These are phyloP conservation scores for Daldinia bambusicola DNA, from an alignment of 495 filamentous ascomycete genomes.

Conservation along the genomic window DNA sequence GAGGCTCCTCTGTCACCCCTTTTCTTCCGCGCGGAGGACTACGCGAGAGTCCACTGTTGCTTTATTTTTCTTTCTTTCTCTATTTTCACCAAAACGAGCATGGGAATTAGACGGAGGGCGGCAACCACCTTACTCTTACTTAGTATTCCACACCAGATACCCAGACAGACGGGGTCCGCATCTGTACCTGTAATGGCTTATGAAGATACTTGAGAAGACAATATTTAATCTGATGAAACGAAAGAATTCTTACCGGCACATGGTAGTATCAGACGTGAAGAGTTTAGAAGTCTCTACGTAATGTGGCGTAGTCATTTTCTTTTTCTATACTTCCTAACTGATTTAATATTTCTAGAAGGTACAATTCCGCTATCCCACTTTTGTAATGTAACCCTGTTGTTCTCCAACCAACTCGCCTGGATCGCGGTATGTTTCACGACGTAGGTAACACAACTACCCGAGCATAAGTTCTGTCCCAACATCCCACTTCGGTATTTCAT, in stretches of 20 bases:
- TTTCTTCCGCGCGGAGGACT: not conserved
- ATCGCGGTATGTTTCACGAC: slow-evolving; percentile 29
- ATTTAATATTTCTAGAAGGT: too few relatives aligned
- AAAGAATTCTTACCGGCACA: not conserved
- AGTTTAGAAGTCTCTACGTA: not conserved
- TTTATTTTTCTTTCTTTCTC: slow-evolving; percentile 13
- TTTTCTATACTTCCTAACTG: not conserved
- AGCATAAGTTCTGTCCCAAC: not conserved
- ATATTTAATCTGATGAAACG: slow-evolving; percentile 15
- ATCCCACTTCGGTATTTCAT: not conserved
- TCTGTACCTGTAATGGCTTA: slow-evolving; percentile 47
- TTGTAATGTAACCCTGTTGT: slow-evolving; percentile 15
- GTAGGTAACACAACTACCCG: not conserved
- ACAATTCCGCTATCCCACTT: slow-evolving; percentile 23
- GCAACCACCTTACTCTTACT: slow-evolving; percentile 29
- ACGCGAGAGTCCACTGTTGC: slow-evolving; percentile 8
- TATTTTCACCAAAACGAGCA: slow-evolving; percentile 11
- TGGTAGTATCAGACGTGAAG: not conserved
- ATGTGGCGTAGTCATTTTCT: not conserved
- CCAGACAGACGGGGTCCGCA: slow-evolving; percentile 40
- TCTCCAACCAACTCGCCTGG: not conserved
- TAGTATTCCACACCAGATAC: slow-evolving; percentile 44
- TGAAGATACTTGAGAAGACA: slow-evolving; percentile 33
- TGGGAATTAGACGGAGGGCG: slow-evolving; percentile 44
- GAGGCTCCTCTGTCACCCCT: slow-evolving; percentile 9